Conservation (phyloP, 202 grass and related monocot genomes). For the Zizania palustris region DNA sequence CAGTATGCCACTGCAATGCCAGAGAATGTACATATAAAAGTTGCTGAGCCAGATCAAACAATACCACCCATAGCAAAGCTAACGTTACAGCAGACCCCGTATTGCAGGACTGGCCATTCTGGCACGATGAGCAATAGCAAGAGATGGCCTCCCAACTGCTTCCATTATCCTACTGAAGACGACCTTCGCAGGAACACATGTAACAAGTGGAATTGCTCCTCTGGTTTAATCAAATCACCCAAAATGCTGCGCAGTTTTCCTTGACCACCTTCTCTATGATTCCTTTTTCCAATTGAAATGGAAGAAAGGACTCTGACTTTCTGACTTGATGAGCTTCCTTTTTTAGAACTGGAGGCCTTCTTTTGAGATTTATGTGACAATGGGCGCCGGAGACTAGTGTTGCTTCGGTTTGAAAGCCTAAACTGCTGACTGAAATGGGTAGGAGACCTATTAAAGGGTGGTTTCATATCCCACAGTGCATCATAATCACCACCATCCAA, state of each 20-base stretch:
- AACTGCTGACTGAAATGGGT: conserved; percentile 32
- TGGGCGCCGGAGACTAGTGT: conserved; percentile 16
- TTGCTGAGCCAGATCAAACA: conserved; percentile 32
- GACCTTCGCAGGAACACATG: conserved; percentile 75
- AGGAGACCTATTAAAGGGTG: conserved; percentile 24
- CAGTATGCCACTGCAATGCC: conserved; percentile 9
- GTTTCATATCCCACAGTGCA: conserved; percentile 38
- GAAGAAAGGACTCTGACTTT: conserved; percentile 56
- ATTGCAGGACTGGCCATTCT: conserved; percentile 48
- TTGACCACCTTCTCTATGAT: conserved; percentile 30
- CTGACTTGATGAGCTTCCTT: conserved; percentile 50
- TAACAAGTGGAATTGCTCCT: conserved; percentile 58
- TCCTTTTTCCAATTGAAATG: conserved; percentile 37
- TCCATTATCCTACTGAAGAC: conserved; percentile 84
- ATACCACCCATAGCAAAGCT: conserved; percentile 31
- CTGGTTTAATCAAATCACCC: conserved; percentile 64
- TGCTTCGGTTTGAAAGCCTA: conserved; percentile 35
- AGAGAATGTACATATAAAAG: conserved; percentile 50
- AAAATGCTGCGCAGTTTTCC: conserved; percentile 46
- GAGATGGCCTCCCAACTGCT: conserved; percentile 67
- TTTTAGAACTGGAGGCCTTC: conserved; percentile 51
- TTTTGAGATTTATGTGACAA: conserved; percentile 52
- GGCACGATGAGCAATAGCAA: conserved; percentile 43
- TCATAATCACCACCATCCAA: conserved; percentile 43
- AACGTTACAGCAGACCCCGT: conserved; percentile 19